These are phyloP conservation scores for Gyrodon lividus DNA, from an alignment of 768 basidiomycete genomes.

Conservation along the genomic window DNA sequence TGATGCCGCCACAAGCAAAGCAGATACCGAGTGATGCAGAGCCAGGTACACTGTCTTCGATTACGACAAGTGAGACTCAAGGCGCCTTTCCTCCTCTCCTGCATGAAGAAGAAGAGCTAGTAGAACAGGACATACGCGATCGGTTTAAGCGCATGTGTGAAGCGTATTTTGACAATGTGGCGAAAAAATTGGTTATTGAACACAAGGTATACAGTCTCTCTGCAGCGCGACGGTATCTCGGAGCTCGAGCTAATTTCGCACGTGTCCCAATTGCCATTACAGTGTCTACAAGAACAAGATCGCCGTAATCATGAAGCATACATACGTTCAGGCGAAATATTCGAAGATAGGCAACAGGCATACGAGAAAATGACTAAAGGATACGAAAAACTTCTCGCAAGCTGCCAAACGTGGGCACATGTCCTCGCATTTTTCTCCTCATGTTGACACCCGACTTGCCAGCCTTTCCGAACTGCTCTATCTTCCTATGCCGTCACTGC, in stretches of 20 bases:
- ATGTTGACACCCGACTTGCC: conserved; percentile 11
- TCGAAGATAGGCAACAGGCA: conserved; percentile 97
- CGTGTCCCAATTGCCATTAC: conserved; percentile 4
- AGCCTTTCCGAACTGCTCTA: conserved; percentile 92
- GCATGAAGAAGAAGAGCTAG: conserved; percentile 67
- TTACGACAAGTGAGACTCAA: conserved; percentile 31
- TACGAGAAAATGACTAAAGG: conserved; percentile 98
- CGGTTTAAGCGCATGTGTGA: conserved; percentile 92
- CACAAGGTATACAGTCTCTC: conserved; percentile 64
- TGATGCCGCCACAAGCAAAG: conserved; percentile 53
- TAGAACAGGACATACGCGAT: conserved; percentile 83
- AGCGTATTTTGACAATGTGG: conserved; percentile 87
- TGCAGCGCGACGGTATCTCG: background rate
- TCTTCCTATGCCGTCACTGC: conserved; percentile 77
- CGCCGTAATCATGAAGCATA: conserved; percentile 97
- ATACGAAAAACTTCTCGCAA: conserved; percentile 88
- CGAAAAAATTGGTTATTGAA: conserved; percentile 88
- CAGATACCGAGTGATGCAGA: conserved; percentile 58
- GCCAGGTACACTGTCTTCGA: conserved; percentile 51
- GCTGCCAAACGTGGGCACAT: conserved; percentile 75
- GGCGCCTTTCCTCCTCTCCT: conserved; percentile 41
- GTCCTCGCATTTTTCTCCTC: background rate
- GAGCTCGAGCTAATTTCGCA: background rate
- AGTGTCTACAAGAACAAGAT: conserved; percentile 97
- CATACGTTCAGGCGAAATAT: conserved; percentile 98